These are phyloP conservation scores for Vigna angularis DNA, from an alignment of 306 rosid genomes.

Conservation along the genomic window DNA sequence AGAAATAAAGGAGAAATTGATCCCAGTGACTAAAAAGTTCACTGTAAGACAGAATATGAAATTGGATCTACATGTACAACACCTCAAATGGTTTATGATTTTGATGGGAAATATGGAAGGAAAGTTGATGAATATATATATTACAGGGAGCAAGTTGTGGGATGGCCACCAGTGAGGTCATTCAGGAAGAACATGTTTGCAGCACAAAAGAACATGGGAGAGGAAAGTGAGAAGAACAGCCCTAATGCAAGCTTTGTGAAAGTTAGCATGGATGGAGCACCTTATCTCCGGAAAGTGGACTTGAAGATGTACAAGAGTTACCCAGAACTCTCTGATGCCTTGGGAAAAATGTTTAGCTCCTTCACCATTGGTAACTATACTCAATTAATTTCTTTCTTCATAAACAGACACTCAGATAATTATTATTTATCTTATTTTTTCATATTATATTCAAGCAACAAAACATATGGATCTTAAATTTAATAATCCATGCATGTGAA, in stretches of 20 bases:
- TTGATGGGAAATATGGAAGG: not conserved
- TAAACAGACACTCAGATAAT: too few relatives aligned
- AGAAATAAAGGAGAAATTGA: slow-evolving; percentile 1
- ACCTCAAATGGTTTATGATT: slow-evolving; percentile 2
- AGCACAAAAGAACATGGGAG: slow-evolving; percentile 55
- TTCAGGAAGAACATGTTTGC: slow-evolving; percentile 74
- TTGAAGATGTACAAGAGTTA: slow-evolving; percentile 67
- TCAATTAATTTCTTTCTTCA: not conserved
- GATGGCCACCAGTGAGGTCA: slow-evolving; percentile 95
- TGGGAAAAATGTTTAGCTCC: slow-evolving; percentile 81
- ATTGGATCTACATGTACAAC: not conserved
- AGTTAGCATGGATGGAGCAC: slow-evolving; percentile 98
- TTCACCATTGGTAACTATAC: slow-evolving; percentile 68
- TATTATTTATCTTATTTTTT: not conserved
- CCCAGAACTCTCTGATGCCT: slow-evolving; percentile 79
- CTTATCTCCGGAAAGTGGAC: slow-evolving; percentile 93
- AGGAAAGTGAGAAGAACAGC: slow-evolving; percentile 55
- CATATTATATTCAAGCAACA: not conserved
- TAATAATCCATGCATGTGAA: not conserved
- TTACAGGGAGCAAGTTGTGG: slow-evolving; percentile 88
- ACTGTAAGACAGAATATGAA: not conserved
- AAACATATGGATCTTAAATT: not conserved
- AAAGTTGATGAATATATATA: not conserved
- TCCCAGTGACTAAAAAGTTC: not conserved
- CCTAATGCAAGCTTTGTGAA: slow-evolving; percentile 63